phyloP scores from a whole-genome alignment of 2,329 filamentous ascomycete species.

The Erysiphe pisi region DNA sequence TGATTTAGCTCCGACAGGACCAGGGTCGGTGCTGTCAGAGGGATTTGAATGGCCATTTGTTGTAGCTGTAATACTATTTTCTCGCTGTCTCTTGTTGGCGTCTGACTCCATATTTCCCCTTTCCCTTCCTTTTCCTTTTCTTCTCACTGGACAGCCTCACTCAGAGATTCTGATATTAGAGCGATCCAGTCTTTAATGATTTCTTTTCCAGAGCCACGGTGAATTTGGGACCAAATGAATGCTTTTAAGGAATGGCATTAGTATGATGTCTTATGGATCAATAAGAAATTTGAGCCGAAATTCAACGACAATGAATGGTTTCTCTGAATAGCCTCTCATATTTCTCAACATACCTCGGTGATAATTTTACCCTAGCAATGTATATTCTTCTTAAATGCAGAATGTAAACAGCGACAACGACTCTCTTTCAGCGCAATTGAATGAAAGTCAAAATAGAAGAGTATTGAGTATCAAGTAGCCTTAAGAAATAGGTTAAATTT shows the following conservation, averaged over 20 bases:
- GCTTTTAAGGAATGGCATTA: neutral
- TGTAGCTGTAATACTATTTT: slow-evolving; percentile 33
- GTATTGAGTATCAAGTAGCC: too few relatives aligned
- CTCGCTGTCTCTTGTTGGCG: slow-evolving; percentile 32
- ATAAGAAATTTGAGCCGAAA: neutral
- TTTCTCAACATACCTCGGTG: too few relatives aligned
- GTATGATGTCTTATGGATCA: neutral
- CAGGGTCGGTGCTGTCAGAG: slow-evolving; percentile 31
- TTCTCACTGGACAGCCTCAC: too few relatives aligned
- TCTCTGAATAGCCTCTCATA: too few relatives aligned
- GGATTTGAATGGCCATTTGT: slow-evolving; percentile 33
- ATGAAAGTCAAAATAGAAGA: too few relatives aligned
- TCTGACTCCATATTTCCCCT: slow-evolving; percentile 33
- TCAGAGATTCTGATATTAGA: neutral
- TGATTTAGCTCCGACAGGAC: slow-evolving; percentile 30
- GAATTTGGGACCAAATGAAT: neutral
- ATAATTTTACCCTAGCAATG: too few relatives aligned
- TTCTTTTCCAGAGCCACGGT: neutral
- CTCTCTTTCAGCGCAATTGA: too few relatives aligned
- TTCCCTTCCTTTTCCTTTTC: neutral
- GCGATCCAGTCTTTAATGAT: neutral
- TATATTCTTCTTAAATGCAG: too few relatives aligned
- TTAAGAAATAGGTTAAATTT: too few relatives aligned
- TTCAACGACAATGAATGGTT: neutral
- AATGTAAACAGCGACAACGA: too few relatives aligned